Evolutionary conservation across 1,284 basidiomycete species (phyloP).

Genomic region (Sporisorium scitamineum): DNA sequence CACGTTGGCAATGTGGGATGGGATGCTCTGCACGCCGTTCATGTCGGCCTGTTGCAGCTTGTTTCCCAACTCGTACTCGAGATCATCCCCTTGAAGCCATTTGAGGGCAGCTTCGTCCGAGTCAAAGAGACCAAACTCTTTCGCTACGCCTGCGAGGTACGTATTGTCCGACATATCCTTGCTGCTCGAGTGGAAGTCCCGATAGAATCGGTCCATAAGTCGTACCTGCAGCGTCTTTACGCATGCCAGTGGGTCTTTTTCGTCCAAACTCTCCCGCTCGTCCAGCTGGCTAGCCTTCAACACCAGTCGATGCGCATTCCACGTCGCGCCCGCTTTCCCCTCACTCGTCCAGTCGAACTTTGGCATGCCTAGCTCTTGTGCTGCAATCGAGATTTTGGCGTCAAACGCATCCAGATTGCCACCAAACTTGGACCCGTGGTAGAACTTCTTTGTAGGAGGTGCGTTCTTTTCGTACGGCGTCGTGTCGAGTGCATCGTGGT

Average conservation of each 20-base stretch:
- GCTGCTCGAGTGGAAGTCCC: constrained; percentile 35
- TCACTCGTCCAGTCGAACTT: constrained; percentile 45
- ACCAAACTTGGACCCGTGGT: constrained; percentile 52
- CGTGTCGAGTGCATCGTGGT: constrained; percentile 48
- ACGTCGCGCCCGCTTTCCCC: constrained; percentile 54
- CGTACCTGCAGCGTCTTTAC: constrained; percentile 30
- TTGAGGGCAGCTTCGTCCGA: constrained; percentile 30
- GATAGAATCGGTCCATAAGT: constrained; percentile 43
- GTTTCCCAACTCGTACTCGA: constrained; percentile 50
- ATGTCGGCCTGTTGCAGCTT: constrained; percentile 51
- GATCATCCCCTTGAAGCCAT: constrained; percentile 51
- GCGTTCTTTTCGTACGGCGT: constrained; percentile 42
- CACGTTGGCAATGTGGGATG: constrained; percentile 56
- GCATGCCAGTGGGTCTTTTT: constrained; percentile 17
- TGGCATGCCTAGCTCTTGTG: constrained; percentile 32
- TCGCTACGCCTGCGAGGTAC: constrained; percentile 33
- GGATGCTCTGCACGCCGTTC: constrained; percentile 55
- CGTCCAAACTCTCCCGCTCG: constrained; percentile 12
- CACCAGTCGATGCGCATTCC: constrained; percentile 51
- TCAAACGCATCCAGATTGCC: constrained; percentile 52
- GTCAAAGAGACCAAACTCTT: constrained; percentile 34
- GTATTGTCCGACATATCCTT: constrained; percentile 47
- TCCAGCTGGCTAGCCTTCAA: constrained; percentile 44
- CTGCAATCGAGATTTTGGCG: constrained; percentile 44
- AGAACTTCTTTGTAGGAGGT: constrained; percentile 51